Base-by-base conservation (phyloP, 1,284 basidiomycete species). In the Inonotus hispidus region DNA sequence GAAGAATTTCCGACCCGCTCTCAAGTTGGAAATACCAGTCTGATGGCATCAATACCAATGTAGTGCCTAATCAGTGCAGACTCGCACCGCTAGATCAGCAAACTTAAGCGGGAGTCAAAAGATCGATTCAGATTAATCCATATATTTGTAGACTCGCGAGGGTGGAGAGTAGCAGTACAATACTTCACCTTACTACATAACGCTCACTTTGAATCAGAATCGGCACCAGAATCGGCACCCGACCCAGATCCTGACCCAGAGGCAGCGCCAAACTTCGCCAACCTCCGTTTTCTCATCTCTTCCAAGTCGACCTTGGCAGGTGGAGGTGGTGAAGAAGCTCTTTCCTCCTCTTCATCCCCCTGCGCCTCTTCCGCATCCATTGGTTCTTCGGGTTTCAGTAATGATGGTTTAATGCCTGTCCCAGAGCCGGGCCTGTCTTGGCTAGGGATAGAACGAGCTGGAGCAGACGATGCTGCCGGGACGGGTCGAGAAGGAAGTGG, bases 231-330 rank as follows among this genome's bases (percentile, higher is more conserved):
- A 32, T 32, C 8, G 4, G 32, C 3, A 32, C 32, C 32, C 32
- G 32, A 32, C 11, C 41, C 41, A 6, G 41, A 43, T 7, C n/a
- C 41, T 11, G 41, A 43, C 16, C 16, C 41, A 43, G 41, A 2
- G 4, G 13, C 41, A 5, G 16, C 41, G n/a, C 83, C 87, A 70
- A 95, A 95, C 66, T 83, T 82, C 11, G 90, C 93, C 66, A 95
- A 73, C 56, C 93, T 79, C 67, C 84, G 76, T 71, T 80, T 77
- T 50, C 93, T 80, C 66, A 96, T 83, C 72, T 95, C 92, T 60
- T 94, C 93, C 46, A 87, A 68, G 66, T 76, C 84, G 19, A 86
- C 75, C 57, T 72, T 73, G 46, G 71, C 70, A 16, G 66, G 68
- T 29, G 69, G 66, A 38, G 68, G 68, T 38, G 66, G 65, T 3